phyloP scores from a whole-genome alignment of 805 yeast genomes.

The Spathaspora arborariae region DNA sequence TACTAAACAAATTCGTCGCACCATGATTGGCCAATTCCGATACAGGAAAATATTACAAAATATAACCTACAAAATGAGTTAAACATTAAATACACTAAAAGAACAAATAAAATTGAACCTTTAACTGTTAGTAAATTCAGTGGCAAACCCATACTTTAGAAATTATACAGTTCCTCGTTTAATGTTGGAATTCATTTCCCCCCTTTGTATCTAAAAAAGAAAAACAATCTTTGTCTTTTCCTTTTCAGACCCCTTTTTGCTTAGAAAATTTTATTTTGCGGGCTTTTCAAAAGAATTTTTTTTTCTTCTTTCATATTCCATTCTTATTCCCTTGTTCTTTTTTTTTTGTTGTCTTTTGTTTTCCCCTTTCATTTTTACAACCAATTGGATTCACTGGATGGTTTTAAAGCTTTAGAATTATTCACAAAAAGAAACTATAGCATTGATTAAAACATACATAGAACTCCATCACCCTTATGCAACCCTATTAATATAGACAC shows the following conservation, averaged over 20 bases:
- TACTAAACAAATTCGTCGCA: background rate
- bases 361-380: background rate
- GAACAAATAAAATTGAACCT: too few species aligned
- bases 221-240: too few species aligned
- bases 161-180: too few species aligned
- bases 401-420: background rate
- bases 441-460: conserved; percentile 35
- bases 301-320: background rate
- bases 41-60: background rate
- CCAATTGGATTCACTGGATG: background rate
- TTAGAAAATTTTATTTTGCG: too few species aligned
- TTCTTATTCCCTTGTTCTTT: background rate
- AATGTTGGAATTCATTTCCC: too few species aligned
- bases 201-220: too few species aligned
- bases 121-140: too few species aligned
- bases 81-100: too few species aligned
- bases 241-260: too few species aligned
- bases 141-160: too few species aligned
- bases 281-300: too few species aligned
- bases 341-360: background rate
- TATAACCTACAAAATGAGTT: too few species aligned
- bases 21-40: background rate
- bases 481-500: background rate
- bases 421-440: background rate
- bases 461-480: background rate